Evolutionary conservation across 225 moss, liverwort and hornwort species (phyloP), one percentile per base, ranked within the genome.

Genomic region (Marchantia polymorpha): DNA sequence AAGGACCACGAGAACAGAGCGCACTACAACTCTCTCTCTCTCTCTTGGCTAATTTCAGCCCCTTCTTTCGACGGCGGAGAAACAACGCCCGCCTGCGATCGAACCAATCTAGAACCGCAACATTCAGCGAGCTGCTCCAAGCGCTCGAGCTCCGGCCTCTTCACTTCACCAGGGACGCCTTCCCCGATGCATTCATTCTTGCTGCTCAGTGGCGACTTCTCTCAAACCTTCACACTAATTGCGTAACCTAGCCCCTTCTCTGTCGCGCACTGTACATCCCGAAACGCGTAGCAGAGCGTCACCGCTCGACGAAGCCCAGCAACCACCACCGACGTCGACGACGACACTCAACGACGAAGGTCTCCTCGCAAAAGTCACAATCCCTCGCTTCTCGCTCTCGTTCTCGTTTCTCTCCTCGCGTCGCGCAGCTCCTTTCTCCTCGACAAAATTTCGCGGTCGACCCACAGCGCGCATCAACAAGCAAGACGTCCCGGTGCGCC

Each of bases 401-500:
- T n/a, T n/a, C n/a, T n/a, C n/a, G n/a, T n/a, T n/a, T n/a, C n/a
- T n/a, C n/a, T n/a, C n/a, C n/a, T n/a, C n/a, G n/a, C n/a, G n/a
- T n/a, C n/a, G n/a, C n/a, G n/a, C n/a, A n/a, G n/a, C n/a, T n/a
- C n/a, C n/a, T n/a, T n/a, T n/a, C n/a, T n/a, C n/a, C n/a, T n/a
- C n/a, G n/a, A n/a, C n/a, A n/a, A n/a, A n/a, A n/a, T n/a, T n/a
- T n/a, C n/a, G n/a, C n/a, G n/a, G n/a, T n/a, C n/a, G n/a, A n/a
- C n/a, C n/a, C n/a, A n/a, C n/a, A n/a, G n/a, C n/a, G n/a, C n/a
- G n/a, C n/a, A n/a, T 69, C 15, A 2, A 25, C 69, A 16, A 69
- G 19, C 72, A 72, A 29, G 13, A 19, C 72, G n/a, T n/a, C n/a
- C n/a, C n/a, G n/a, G n/a, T n/a, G 72, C 72, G 72, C 72, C 51